Evolutionary conservation across 2,329 filamentous ascomycete genomes (phyloP), one percentile per base, ranked within the genome.

Genomic region (Arthrobotrys conoides): DNA sequence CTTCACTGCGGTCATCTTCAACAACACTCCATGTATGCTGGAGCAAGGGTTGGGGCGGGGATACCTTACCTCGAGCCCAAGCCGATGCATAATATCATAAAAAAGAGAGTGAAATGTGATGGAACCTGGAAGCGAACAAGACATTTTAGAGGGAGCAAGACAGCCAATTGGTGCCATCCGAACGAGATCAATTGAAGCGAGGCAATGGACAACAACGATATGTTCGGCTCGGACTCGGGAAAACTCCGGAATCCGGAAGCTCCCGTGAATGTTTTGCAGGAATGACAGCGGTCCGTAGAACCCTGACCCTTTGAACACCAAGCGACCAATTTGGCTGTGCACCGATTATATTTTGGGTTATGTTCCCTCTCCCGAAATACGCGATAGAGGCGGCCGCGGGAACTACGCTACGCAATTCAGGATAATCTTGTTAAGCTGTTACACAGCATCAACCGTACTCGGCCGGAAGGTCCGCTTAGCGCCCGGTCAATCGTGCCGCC

Each of bases 361-460:
- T 36, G 33, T 10, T 36, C 9, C 33, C 20, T 16, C 22, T 27
- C 27, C 27, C 2, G 5, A 27, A 27, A 1, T 51, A 24, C n/a
- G n/a, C n/a, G n/a, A 24, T 10, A 27, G 20, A 46, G n/a, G 22
- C 6, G 27, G 27, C 27, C 27, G 27, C 53, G 30, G 38, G 18
- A 33, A 59, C 44, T 20, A 46, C 22, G 18, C 57, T 61, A 27
- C 18, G 30, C 30, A 59, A 59, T 22, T 44, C 16, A 36, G 30
- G 3, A 36, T 5, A n/a, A 27, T n/a, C 36, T 14, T 36, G 57
- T 61, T 61, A 61, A 36, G 44, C 22, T 36, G 57, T 61, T 61
- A 61, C 57, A 61, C 57, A 44, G 22, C 57, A 44, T 61, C 57
- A 61, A 30, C n/a, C n/a, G n/a, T 18, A 33, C 36, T 61, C 51